Conservation (phyloP, 1,139 yeast species). For the Suhomyces bolitotheri region DNA sequence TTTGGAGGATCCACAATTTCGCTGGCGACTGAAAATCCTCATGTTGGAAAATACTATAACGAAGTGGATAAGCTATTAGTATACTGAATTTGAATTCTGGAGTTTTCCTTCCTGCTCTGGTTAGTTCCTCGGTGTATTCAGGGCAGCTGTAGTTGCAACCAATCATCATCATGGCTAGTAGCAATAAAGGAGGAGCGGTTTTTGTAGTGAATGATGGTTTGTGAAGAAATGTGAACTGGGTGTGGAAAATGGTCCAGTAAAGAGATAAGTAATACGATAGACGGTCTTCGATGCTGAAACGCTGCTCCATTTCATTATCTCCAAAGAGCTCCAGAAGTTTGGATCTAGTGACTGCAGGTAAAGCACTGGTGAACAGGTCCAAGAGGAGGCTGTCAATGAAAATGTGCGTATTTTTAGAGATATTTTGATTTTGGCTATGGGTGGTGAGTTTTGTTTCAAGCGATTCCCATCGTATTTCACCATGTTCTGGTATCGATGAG, state of each 20-base stretch:
- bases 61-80: slow-evolving; percentile 56
- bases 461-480: slow-evolving; percentile 8
- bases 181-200: slow-evolving; percentile 51
- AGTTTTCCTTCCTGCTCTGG: slow-evolving; percentile 20
- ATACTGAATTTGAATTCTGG: slow-evolving; percentile 26
- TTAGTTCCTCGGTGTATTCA: slow-evolving; percentile 14
- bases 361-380: slow-evolving; percentile 20
- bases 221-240: slow-evolving; percentile 63
- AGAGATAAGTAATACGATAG: slow-evolving; percentile 30
- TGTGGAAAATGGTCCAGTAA: slow-evolving; percentile 62
- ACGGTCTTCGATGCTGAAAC: slow-evolving; percentile 27
- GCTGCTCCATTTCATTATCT: slow-evolving; percentile 15
- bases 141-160: slow-evolving; percentile 43
- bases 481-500: slow-evolving; percentile 11
- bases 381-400: slow-evolving; percentile 29
- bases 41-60: slow-evolving; percentile 62
- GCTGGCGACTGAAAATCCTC: slow-evolving; percentile 62
- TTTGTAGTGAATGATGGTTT: slow-evolving; percentile 62
- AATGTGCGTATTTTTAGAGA: slow-evolving; percentile 28
- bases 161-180: slow-evolving; percentile 58
- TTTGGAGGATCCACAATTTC: slow-evolving; percentile 65
- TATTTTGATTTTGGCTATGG: slow-evolving; percentile 25
- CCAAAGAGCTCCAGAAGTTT: slow-evolving; percentile 24
- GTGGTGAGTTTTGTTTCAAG: slow-evolving; percentile 19
- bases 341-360: slow-evolving; percentile 22